phyloP scores from a whole-genome alignment of 1,139 yeast genomes.

The Trichomonascaceae sp. region DNA sequence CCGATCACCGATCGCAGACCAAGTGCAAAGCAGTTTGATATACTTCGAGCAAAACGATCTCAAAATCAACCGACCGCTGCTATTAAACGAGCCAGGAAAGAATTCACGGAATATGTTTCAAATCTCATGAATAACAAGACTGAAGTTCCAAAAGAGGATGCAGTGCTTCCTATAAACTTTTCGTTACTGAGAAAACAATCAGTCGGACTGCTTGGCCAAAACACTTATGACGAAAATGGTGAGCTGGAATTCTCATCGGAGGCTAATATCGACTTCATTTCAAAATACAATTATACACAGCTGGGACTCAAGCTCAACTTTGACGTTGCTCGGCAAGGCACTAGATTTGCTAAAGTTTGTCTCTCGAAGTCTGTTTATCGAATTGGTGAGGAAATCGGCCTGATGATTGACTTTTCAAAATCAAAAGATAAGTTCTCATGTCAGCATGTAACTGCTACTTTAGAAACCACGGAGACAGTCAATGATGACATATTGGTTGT shows the following conservation, averaged over 20 bases:
- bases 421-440: constrained; percentile 25
- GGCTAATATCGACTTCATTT: constrained; percentile 26
- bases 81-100: constrained; percentile 6
- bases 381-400: constrained; percentile 34
- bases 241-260: constrained; percentile 13
- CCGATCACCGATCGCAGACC: constrained; percentile 18
- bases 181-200: constrained; percentile 7
- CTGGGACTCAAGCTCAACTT: constrained; percentile 17
- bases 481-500: constrained; percentile 12
- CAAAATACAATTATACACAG: constrained; percentile 19
- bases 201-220: neutral
- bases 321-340: constrained; percentile 31
- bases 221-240: neutral
- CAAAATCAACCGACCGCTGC: constrained; percentile 2
- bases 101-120: constrained; percentile 11
- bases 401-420: constrained; percentile 26
- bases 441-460: constrained; percentile 32
- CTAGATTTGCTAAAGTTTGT: constrained; percentile 29
- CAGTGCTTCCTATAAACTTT: neutral
- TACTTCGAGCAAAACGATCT: constrained; percentile 10
- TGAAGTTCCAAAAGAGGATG: constrained; percentile 1
- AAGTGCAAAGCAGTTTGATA: constrained; percentile 16
- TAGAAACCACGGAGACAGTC: constrained; percentile 35
- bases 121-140: constrained; percentile 7
- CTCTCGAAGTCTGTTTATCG: constrained; percentile 34